A percentile compares a stretch with the other conserved stretches of the same genome.
Evolutionary conservation across 148 eudicot genomes (phyloP).

Genomic region (Polygonum maritimum): DNA sequence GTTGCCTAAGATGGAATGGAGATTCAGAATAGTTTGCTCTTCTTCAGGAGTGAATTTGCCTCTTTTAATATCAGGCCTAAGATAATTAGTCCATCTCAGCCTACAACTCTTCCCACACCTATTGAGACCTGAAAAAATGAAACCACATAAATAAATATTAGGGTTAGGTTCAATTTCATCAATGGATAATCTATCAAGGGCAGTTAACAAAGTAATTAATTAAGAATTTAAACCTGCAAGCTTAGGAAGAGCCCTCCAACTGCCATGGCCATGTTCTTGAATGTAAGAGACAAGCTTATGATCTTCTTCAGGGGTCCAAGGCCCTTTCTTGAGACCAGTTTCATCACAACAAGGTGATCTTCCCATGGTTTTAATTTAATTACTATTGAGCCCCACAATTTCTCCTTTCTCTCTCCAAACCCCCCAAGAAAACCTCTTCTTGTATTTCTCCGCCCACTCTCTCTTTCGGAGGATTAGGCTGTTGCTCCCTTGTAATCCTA

Average conservation of each 20-base stretch:
- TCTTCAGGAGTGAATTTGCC: conserved; percentile 13
- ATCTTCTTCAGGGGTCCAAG: conserved; percentile 17
- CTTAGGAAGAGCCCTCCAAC: conserved; percentile 17
- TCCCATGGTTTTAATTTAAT: background rate
- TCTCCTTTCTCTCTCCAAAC: background rate
- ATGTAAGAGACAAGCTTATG: conserved; percentile 15
- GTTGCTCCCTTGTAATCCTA: conserved; percentile 1
- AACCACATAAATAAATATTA: background rate
- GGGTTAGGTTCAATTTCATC: background rate
- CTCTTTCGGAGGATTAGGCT: background rate
- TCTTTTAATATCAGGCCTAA: conserved; percentile 17
- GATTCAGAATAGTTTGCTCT: conserved; percentile 12
- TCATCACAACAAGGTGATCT: conserved; percentile 17
- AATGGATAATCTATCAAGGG: background rate
- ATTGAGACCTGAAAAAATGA: conserved; percentile 10
- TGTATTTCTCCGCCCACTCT: background rate
- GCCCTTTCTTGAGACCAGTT: conserved; percentile 15
- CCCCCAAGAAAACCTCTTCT: background rate
- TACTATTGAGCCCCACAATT: background rate
- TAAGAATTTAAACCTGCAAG: conserved; percentile 4
- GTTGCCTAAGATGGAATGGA: conserved; percentile 15
- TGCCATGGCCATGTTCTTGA: conserved; percentile 16
- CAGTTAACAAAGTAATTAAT: background rate
- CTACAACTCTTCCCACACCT: conserved; percentile 17
- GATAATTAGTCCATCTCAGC: conserved; percentile 16